These are phyloP conservation scores for Metschnikowia arizonensis DNA, from an alignment of 805 yeast species.

Conservation along the genomic window DNA sequence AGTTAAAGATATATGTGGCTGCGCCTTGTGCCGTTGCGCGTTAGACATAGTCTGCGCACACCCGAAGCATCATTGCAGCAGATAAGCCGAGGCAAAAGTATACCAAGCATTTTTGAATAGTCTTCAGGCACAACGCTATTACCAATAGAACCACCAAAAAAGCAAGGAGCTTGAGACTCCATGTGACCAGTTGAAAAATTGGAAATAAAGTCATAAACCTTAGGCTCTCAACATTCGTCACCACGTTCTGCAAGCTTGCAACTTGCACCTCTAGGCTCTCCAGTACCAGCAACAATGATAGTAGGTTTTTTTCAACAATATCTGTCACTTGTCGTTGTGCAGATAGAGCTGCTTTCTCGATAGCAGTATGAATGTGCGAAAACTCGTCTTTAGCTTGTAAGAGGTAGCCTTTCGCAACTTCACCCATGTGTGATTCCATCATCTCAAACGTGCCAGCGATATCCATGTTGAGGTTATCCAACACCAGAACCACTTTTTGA, in stretches of 20 bases:
- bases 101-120: not conserved
- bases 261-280: not conserved
- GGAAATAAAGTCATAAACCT: not conserved
- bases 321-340: not conserved
- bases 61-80: conserved; percentile 2
- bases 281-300: conserved; percentile 1
- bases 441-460: not conserved
- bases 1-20: not conserved
- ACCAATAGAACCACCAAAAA: not conserved
- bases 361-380: not conserved
- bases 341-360: not conserved
- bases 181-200: not conserved
- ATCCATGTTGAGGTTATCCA: not conserved
- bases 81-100: conserved; percentile 1
- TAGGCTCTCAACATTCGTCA: conserved; percentile 1
- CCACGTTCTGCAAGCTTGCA: conserved; percentile 4
- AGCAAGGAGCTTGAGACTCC: not conserved
- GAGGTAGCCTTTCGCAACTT: not conserved
- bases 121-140: not conserved
- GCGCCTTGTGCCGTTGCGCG: conserved; percentile 1
- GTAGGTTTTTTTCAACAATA: not conserved
- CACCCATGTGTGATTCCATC: conserved; percentile 1
- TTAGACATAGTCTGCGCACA: conserved; percentile 1
- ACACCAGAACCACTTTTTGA: not conserved
- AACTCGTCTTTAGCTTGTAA: not conserved